Base-by-base conservation (phyloP, 2,329 filamentous ascomycete genomes). In the Talaromyces pinophilus region DNA sequence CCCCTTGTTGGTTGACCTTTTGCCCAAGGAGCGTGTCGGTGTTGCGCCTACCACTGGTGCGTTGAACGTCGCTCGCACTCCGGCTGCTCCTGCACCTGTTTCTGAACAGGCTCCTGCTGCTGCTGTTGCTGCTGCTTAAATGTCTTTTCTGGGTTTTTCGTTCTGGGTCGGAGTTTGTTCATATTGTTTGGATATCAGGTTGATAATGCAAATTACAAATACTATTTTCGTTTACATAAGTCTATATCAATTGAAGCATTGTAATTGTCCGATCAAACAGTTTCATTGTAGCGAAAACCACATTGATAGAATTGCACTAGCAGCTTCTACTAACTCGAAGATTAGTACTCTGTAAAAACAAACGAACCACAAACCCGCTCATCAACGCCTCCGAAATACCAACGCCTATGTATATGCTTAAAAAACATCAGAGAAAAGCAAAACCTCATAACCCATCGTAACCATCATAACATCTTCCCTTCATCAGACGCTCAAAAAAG, bases 1-100 rank as follows among this genome's bases (percentile, higher is more conserved):
- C 72, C 91, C 93, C 73, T 86, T 97, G 67, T 86, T 98, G 77
- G 90, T 97, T 25, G 94, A 98, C 78, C 87, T 98, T 71, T 83
- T 99, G 70, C 90, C 91, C 80, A 96, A 94, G 86, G 93, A 97
- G 86, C 90, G 95, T 75, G 93, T 99, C 63, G 95, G 93, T 73
- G 95, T 98, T 42, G 87, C 90, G 78, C 88, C 90, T 30, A 86
- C 88, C 61, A 82, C 90, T 67, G 88, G 80, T 55, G 80, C 81
- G 73, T 78, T 80, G 73, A 82, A 80, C 70, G 73, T 80, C 67
- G 71, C 73, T 48, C 74, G 75, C 52, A 74, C 75, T 38, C 74
- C 75, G 15, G 72, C 75, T 48, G 74, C 75, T 11, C 74, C 75
- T 52, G 75, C 71, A 22, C 69, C 66, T 44, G 68, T 68, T 50